Base-by-base conservation (phyloP, 805 yeast genomes). In the Yamadazyma philogaea region DNA sequence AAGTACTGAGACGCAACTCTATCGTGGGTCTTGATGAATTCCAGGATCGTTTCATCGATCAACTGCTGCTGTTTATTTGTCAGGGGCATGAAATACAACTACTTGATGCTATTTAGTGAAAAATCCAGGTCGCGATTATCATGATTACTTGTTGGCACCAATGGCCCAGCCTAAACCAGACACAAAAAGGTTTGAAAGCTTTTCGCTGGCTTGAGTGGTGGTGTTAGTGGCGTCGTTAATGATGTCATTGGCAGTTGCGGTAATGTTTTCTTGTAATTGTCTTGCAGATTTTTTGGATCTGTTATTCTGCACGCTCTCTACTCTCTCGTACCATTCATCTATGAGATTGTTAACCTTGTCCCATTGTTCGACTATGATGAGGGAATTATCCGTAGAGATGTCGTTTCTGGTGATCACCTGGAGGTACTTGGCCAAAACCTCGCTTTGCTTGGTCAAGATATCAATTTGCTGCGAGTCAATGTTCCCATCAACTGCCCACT, bases 81-180 rank as follows among this genome's bases (percentile, higher is more conserved):
- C 14, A 56, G 50, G 33, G 61, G 52, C n/a, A 66, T 56, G 28
- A 12, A 21, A 15, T 24, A 22, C 8, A 11, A 24, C 28, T 24
- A 24, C 28, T 24, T 24, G 12, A 5, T 24, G 10, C 12, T 24
- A n/a, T 11, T 18, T 34, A 19, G n/a, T 15, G 27, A 66, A 61
- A 61, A 21, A 17, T 37, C 24, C 18, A 18, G n/a, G 17, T 14
- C 38, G 24, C 36, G 10, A 17, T 33, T 12, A 3, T 26, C n/a
- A n/a, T n/a, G n/a, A 21, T n/a, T 31, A 26, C 16, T 14, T 12
- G 22, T 36, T 61, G 30, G 83, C 83, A 5, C 83, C 83, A 49
- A 78, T 75, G 3, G 83, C 82, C 84, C 84, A 78, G 3, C 82
- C 82, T 22, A 78, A 57, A 1, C 83, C 83, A 19, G 77, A 68